Evolutionary conservation across 495 filamentous ascomycete genomes (phyloP).

Genomic region (Aeminium ludgeri): DNA sequence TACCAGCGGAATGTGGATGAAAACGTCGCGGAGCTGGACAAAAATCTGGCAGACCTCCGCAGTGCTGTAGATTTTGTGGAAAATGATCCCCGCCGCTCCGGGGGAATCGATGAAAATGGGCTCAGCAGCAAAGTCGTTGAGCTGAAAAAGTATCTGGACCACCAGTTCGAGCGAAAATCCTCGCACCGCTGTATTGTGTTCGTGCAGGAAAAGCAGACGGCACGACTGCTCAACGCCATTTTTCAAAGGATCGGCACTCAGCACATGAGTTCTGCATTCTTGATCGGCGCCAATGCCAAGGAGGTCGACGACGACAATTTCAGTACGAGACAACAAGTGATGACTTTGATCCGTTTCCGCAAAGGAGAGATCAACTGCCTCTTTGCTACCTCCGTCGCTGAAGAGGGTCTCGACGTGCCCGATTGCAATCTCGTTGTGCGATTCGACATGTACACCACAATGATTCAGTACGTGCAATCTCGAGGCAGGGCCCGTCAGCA

Average conservation of each 20-base stretch:
- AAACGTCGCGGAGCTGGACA: constrained; percentile 29
- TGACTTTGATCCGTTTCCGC: constrained; percentile 60
- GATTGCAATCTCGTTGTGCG: constrained; percentile 83
- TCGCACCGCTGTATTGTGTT: constrained; percentile 76
- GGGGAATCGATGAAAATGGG: constrained; percentile 20
- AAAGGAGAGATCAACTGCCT: constrained; percentile 73
- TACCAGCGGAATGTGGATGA: constrained; percentile 14
- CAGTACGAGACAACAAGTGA: constrained; percentile 57
- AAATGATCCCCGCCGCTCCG: neutral
- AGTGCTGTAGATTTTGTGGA: constrained; percentile 32
- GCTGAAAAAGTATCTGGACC: constrained; percentile 39
- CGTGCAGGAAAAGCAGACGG: constrained; percentile 61
- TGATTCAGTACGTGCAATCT: constrained; percentile 94
- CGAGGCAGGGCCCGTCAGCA: constrained; percentile 69
- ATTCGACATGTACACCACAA: constrained; percentile 77
- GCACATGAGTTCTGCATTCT: constrained; percentile 44
- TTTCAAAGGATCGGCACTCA: constrained; percentile 38
- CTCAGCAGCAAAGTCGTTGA: constrained; percentile 59
- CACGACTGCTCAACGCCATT: constrained; percentile 49
- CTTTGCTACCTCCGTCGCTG: constrained; percentile 76
- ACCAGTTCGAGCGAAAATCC: constrained; percentile 38
- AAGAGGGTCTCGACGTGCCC: constrained; percentile 91
- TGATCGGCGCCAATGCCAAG: constrained; percentile 43
- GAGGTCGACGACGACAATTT: constrained; percentile 37
- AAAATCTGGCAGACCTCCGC: constrained; percentile 36